Evolutionary conservation across 257 asterid species (phyloP).

Genomic region (Scutellaria galericulata): DNA sequence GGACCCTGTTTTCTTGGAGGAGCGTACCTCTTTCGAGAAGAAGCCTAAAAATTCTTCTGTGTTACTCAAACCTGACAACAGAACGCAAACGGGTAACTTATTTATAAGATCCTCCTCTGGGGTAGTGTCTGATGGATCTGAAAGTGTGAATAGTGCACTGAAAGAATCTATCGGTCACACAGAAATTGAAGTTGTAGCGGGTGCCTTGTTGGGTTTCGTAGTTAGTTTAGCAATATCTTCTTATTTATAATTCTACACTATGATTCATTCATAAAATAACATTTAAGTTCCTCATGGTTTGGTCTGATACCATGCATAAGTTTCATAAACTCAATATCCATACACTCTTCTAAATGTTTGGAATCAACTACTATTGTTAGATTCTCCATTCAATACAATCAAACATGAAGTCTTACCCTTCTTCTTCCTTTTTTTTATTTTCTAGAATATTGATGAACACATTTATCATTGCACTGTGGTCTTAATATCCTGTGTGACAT

Average conservation of each 20-base stretch:
- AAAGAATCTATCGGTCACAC: conserved; percentile 95
- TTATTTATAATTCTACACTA: conserved; percentile 36
- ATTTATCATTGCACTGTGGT: too few species aligned
- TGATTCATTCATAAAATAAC: not conserved
- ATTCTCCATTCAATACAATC: not conserved
- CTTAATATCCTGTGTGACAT: too few species aligned
- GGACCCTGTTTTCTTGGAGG: conserved; percentile 41
- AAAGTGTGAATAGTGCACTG: conserved; percentile 38
- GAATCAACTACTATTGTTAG: not conserved
- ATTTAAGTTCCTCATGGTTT: not conserved
- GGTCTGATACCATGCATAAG: conserved; percentile 1
- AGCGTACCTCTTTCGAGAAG: conserved; percentile 38
- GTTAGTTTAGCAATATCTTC: conserved; percentile 63
- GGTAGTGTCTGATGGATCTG: conserved; percentile 35
- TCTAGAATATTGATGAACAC: too few species aligned
- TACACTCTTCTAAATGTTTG: conserved; percentile 2
- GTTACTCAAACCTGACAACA: conserved; percentile 50
- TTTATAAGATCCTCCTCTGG: conserved; percentile 26
- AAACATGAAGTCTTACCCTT: too few species aligned
- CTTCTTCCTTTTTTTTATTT: too few species aligned
- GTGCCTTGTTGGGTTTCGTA: conserved; percentile 84
- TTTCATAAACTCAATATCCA: not conserved
- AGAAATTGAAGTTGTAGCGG: conserved; percentile 79
- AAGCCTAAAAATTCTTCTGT: conserved; percentile 41
- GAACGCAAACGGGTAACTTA: conserved; percentile 21